These are phyloP conservation scores for Exophiala dermatitidis DNA, from an alignment of 2,329 filamentous ascomycete species.

Conservation along the genomic window DNA sequence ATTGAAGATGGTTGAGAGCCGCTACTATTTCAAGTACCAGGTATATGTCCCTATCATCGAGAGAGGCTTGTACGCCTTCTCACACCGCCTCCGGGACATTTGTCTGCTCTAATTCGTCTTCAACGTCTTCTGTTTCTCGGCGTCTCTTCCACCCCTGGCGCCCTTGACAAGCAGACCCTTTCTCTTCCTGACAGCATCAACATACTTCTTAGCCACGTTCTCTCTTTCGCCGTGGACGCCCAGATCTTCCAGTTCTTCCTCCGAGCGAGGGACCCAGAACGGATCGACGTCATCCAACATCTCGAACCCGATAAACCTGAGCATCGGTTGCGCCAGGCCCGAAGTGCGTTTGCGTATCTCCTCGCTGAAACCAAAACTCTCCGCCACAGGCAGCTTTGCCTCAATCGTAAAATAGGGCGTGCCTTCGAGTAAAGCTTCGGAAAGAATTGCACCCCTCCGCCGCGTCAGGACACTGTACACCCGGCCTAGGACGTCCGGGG, in stretches of 20 bases:
- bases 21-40: no score
- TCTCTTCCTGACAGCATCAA: conserved; percentile 76
- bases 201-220: conserved; percentile 93
- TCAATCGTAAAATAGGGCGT: conserved; percentile 95
- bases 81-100: background rate
- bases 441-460: conserved; percentile 78
- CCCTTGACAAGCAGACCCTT: conserved; percentile 85
- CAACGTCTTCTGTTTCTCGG: conserved; percentile 80
- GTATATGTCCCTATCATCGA: background rate
- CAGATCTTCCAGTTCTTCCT: conserved; percentile 92
- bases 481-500: conserved; percentile 82
- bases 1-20: no score
- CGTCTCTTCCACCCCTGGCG: conserved; percentile 66
- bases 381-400: conserved; percentile 79
- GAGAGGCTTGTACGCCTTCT: background rate
- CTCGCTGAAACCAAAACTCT: conserved; percentile 92
- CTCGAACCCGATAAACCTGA: conserved; percentile 89
- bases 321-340: conserved; percentile 82
- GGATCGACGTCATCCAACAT: conserved; percentile 82
- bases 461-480: conserved; percentile 98
- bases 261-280: conserved; percentile 94
- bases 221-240: conserved; percentile 89
- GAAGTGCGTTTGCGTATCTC: conserved; percentile 93
- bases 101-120: conserved; percentile 43
- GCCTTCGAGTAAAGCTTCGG: conserved; percentile 87